Percentiles rank a stretch among this genome's conserved stretches.
These are phyloP conservation scores for Piper betle DNA, from an alignment of 164 flowering plant genomes.

Conservation along the genomic window DNA sequence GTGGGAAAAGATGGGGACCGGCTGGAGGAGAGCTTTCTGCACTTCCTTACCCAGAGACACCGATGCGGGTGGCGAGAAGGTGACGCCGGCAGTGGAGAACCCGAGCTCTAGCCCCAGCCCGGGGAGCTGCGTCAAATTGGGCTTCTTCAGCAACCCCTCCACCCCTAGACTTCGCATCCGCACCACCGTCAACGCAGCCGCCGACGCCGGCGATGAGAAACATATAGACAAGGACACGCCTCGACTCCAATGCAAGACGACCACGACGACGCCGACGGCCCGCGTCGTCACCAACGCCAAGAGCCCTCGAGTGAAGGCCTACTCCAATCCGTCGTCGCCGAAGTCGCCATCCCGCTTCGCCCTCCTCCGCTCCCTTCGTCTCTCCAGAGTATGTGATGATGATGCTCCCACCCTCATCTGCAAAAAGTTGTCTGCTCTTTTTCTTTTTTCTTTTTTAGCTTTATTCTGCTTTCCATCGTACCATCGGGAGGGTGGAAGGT, in stretches of 20 bases:
- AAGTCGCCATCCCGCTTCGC: conserved; percentile 67
- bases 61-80: conserved; percentile 8
- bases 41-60: conserved; percentile 49
- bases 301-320: conserved; percentile 19
- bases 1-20: conserved; percentile 54
- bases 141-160: conserved; percentile 48
- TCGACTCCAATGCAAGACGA: conserved; percentile 43
- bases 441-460: not conserved
- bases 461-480: conserved; percentile 2
- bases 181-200: conserved; percentile 4
- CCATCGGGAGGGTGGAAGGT: conserved; percentile 1
- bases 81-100: conserved; percentile 3
- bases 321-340: conserved; percentile 56
- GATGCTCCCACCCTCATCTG: not conserved
- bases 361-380: conserved; percentile 56
- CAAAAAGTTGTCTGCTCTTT: not conserved
- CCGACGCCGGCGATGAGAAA: not conserved
- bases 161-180: conserved; percentile 30
- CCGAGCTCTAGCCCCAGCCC: conserved; percentile 31
- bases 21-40: conserved; percentile 94
- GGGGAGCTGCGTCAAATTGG: conserved; percentile 28
- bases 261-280: not conserved
- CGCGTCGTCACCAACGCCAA: conserved; percentile 10
- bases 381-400: conserved; percentile 39
- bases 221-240: conserved; percentile 27